These are phyloP conservation scores for Aulographum hederae DNA, from an alignment of 2,329 filamentous ascomycete genomes.

Conservation along the genomic window DNA sequence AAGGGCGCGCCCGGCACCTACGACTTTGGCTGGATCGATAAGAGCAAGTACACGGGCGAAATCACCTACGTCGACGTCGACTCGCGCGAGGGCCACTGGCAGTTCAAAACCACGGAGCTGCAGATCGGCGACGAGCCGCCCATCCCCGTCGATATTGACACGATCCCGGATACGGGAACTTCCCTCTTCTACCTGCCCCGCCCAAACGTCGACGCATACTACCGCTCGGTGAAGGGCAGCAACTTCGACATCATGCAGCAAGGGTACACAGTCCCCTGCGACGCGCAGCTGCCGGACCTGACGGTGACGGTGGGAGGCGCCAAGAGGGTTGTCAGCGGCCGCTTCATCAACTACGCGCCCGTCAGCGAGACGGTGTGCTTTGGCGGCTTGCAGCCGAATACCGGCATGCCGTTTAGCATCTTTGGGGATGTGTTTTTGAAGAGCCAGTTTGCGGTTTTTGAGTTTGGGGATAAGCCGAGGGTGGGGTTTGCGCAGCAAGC, in stretches of 20 bases:
- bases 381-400: constrained; percentile 53
- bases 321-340: constrained; percentile 31
- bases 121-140: constrained; percentile 26
- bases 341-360: constrained; percentile 35
- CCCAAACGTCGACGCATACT: constrained; percentile 38
- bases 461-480: constrained; percentile 23
- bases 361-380: constrained; percentile 37
- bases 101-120: constrained; percentile 38
- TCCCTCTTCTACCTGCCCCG: constrained; percentile 43
- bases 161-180: constrained; percentile 55
- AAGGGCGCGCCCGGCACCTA: constrained; percentile 30
- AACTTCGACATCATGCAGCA: constrained; percentile 27
- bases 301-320: constrained; percentile 30
- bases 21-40: constrained; percentile 39
- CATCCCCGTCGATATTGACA: constrained; percentile 24
- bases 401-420: constrained; percentile 44
- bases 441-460: constrained; percentile 56
- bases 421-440: constrained; percentile 69
- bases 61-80: constrained; percentile 40
- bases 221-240: constrained; percentile 35
- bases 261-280: constrained; percentile 37
- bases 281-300: constrained; percentile 32
- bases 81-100: constrained; percentile 43
- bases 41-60: constrained; percentile 35
- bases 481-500: constrained; percentile 22